A percentile compares a stretch with the other conserved stretches of the same genome.
phyloP scores from a whole-genome alignment of 2,329 filamentous ascomycete genomes.

The Metarhizium guizhouense region DNA sequence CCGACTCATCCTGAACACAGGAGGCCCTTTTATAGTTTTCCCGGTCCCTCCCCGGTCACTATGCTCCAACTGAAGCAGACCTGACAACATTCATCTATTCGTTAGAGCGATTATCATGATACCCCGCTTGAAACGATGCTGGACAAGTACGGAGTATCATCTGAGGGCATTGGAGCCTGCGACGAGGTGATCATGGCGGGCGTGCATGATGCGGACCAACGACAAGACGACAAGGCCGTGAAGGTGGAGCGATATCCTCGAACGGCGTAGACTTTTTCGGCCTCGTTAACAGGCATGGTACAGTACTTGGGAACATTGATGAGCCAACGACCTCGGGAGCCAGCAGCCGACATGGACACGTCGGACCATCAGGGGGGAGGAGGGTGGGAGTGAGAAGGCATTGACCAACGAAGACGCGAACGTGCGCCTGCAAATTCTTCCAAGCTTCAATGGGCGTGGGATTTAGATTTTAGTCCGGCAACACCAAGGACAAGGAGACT shows the following conservation, averaged over 20 bases:
- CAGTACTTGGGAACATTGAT: neutral
- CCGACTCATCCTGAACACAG: constrained; percentile 34
- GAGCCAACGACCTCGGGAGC: constrained; percentile 6
- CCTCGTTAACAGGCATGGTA: neutral
- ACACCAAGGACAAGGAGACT: constrained; percentile 14
- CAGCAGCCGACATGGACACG: constrained; percentile 1
- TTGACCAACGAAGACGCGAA: constrained; percentile 3
- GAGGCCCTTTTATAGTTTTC: constrained; percentile 57
- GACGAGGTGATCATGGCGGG: constrained; percentile 24
- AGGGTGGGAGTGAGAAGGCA: constrained; percentile 15
- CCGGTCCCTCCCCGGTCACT: constrained; percentile 22
- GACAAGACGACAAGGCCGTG: constrained; percentile 16
- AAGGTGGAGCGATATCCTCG: constrained; percentile 12
- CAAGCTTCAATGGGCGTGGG: neutral
- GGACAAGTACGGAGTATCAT: constrained; percentile 16
- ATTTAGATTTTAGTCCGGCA: constrained; percentile 3
- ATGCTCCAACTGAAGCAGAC: constrained; percentile 28
- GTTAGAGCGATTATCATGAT: constrained; percentile 21
- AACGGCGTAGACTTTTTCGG: constrained; percentile 1
- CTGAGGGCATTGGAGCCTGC: constrained; percentile 17
- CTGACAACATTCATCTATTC: constrained; percentile 36
- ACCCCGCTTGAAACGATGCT: constrained; percentile 31
- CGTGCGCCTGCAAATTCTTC: neutral
- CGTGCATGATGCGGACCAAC: constrained; percentile 25
- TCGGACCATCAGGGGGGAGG: constrained; percentile 6